Base-by-base conservation (phyloP, 495 filamentous ascomycete genomes). In the Ramalina intermedia region DNA sequence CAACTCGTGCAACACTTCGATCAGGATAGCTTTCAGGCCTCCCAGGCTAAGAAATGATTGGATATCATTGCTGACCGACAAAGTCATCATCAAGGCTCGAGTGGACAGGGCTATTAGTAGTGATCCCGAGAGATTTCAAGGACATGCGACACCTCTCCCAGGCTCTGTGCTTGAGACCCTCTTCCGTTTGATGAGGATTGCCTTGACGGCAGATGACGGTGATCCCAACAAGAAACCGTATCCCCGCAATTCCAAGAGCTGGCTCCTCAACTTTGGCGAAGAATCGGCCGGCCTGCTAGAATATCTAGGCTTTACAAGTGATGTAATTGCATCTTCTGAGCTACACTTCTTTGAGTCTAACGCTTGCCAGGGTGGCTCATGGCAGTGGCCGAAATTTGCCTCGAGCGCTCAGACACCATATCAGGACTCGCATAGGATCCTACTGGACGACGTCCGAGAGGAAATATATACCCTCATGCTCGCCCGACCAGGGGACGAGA, bases 171-270 rank as follows among this genome's bases (percentile, higher is more conserved):
- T 81, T 21, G 55, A 66, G 18, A 79, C 75, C 20, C 63, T 88
- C 35, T 69, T 70, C 23, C 66, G 65, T 41, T 88, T 87, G 57
- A 58, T 88, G 23, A 63, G 53, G 6, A 82, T 88, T 55, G 67
- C 79, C 7, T 63, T 85, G 42, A 58, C 70, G 27, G 29, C 29
- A 13, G 29, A 33, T 33, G 29, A 33, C 29, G 29, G 29, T 33
- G 63, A 70, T 36, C 46, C 57, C 7, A 55, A 61, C 45, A 55
- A 68, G 35, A 78, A 76, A 58, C 55, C 63, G 18, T 84, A 90
- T 47, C 73, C 77, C 4, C 69, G 72, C 13, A 63, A 74, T 7
- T 89, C 89, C 63, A 88, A 85, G 61, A 74, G 72, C 14, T 93
- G 86, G 55, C 66, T 75, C 45, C 67, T 80, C 13, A 73, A 78